Evolutionary conservation across 78 protist genomes (phyloP).

Genomic region (Cyanophora paradoxa): DNA sequence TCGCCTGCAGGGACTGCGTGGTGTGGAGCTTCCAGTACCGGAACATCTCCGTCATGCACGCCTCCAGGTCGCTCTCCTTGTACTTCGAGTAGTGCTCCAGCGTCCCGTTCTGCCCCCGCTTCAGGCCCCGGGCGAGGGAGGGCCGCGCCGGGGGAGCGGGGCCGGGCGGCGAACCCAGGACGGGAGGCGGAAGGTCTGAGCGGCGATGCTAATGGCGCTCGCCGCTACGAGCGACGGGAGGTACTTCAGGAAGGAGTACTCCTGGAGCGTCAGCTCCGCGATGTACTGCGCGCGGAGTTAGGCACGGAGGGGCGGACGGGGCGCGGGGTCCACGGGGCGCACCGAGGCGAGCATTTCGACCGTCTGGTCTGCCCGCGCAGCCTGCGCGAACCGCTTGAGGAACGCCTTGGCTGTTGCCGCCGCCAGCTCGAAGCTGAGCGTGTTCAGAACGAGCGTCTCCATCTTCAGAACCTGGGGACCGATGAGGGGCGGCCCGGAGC

Average conservation of each 20-base stretch:
- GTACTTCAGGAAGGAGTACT: slow-evolving; percentile 28
- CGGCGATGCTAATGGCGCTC: slow-evolving; percentile 34
- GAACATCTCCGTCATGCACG: not conserved
- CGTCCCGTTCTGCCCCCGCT: not conserved
- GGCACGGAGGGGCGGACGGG: not conserved
- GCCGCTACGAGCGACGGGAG: slow-evolving; percentile 44
- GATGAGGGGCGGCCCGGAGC: not conserved
- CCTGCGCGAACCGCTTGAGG: not conserved
- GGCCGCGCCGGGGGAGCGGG: not conserved
- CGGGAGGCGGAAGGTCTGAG: not conserved
- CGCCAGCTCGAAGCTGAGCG: slow-evolving; percentile 30
- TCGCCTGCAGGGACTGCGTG: slow-evolving; percentile 21
- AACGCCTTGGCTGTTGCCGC: slow-evolving; percentile 6
- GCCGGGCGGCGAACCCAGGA: not conserved
- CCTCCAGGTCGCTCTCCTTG: not conserved
- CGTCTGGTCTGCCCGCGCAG: not conserved
- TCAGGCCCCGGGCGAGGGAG: not conserved
- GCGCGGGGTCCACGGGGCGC: not conserved
- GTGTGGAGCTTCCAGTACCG: not conserved
- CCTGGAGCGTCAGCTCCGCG: slow-evolving; percentile 39
- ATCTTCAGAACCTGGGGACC: not conserved
- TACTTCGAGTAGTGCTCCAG: not conserved
- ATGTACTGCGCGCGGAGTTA: slow-evolving; percentile 16
- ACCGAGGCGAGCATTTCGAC: not conserved
- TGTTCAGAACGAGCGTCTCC: not conserved